These are phyloP conservation scores for Trametes villosa DNA, from an alignment of 768 basidiomycete genomes.

Conservation along the genomic window DNA sequence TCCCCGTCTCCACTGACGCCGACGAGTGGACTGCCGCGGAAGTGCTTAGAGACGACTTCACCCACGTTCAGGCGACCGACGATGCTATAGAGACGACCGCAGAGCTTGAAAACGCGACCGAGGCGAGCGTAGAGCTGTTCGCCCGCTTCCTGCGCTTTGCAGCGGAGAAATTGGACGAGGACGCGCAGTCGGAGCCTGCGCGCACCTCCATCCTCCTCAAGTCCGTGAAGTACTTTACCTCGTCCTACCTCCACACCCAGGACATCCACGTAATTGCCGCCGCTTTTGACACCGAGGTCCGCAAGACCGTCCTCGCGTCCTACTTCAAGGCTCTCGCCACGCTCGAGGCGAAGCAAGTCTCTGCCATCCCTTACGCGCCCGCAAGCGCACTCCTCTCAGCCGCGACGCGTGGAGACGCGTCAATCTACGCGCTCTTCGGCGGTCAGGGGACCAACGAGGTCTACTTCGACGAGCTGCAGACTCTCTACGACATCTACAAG, in stretches of 20 bases:
- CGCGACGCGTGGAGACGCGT: constrained; percentile 63
- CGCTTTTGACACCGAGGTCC: constrained; percentile 71
- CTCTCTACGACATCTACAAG: constrained; percentile 88
- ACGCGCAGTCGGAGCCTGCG: constrained; percentile 54
- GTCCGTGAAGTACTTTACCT: constrained; percentile 77
- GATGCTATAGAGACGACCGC: constrained; percentile 58
- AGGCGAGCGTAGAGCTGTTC: constrained; percentile 77
- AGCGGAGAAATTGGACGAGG: constrained; percentile 62
- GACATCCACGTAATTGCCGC: constrained; percentile 87
- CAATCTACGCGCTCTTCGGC: constrained; percentile 91
- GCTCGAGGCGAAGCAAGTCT: constrained; percentile 59
- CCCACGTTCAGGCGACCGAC: constrained; percentile 61
- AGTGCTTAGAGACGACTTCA: constrained; percentile 88
- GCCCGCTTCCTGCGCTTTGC: constrained; percentile 84
- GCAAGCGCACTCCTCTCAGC: constrained; percentile 72
- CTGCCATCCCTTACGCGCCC: constrained; percentile 61
- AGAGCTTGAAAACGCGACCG: constrained; percentile 56
- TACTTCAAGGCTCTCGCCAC: constrained; percentile 80
- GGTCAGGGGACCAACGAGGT: constrained; percentile 99
- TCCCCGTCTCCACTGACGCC: constrained; percentile 80
- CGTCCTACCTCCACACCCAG: constrained; percentile 66
- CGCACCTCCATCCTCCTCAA: constrained; percentile 72
- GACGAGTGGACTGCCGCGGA: constrained; percentile 95
- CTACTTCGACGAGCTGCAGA: constrained; percentile 95
- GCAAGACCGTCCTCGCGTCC: constrained; percentile 74